phyloP scores from a whole-genome alignment of 2,329 filamentous ascomycete species.

The Juglanconis sp. region DNA sequence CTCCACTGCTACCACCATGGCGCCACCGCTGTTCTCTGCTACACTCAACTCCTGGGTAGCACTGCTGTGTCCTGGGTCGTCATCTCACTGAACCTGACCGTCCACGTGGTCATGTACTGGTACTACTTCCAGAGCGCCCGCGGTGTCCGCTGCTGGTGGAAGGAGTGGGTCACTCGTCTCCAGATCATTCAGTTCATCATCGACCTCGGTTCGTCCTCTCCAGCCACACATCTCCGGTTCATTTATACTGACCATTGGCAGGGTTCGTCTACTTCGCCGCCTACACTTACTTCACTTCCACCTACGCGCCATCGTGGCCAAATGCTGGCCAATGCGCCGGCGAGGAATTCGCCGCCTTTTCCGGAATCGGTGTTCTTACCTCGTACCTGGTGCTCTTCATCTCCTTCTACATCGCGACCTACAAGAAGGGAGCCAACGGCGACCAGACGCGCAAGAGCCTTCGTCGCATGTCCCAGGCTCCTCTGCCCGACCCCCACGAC shows the following conservation, averaged over 20 bases:
- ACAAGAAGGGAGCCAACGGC: conserved; percentile 79
- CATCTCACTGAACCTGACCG: conserved; percentile 86
- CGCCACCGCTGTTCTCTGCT: conserved; percentile 94
- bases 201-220: conserved; percentile 71
- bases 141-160: conserved; percentile 97
- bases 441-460: conserved; percentile 75
- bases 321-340: conserved; percentile 84
- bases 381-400: conserved; percentile 98
- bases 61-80: conserved; percentile 94
- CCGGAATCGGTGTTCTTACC: conserved; percentile 86
- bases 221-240: background rate
- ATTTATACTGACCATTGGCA: conserved; percentile 32
- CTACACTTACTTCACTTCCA: conserved; percentile 96
- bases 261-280: conserved; percentile 98
- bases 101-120: conserved; percentile 99
- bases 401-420: conserved; percentile 96
- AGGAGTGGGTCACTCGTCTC: conserved; percentile 97
- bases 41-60: conserved; percentile 90
- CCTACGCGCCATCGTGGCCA: conserved; percentile 82
- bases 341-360: conserved; percentile 93
- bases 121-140: conserved; percentile 99
- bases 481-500: conserved; percentile 78
- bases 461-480: conserved; percentile 62
- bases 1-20: conserved; percentile 99
- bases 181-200: conserved; percentile 98